Evolutionary conservation across 805 yeast species (phyloP), one percentile per base, ranked within the genome.

Genomic region (Blastobotrys muscicola): DNA sequence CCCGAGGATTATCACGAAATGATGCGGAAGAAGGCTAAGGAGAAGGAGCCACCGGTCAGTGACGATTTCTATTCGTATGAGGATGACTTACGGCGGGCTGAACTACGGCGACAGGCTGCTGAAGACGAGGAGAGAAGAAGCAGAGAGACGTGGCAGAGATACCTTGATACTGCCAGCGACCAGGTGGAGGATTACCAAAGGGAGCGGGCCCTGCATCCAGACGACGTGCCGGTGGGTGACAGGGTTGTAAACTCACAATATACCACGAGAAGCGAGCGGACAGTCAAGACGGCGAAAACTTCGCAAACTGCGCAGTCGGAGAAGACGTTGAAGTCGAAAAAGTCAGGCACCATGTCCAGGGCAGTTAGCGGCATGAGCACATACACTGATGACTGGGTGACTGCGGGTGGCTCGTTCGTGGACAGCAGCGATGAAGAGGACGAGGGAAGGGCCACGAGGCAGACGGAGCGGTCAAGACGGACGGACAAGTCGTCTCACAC

Each of bases 81-180:
- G 38, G 45, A 42, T 14, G 45, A 42, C 16, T 31, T 32, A 9
- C 11, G n/a, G 12, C 33, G 41, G 33, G 26, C 12, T n/a, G 13
- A 39, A 29, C 44, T 33, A 32, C 40, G 39, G 20, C 4, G 31
- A 23, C 6, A 20, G 29, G 45, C 29, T 9, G 34, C 31, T n/a
- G 41, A 38, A 12, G 49, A 46, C n/a, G 41, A 43, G 14, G 43
- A 41, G 20, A 16, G n/a, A 13, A 38, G 31, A 6, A 31, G 36
- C 8, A 26, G 35, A 14, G 31, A 42, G 34, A 36, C 16, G 11
- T 50, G 54, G 54, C 38, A 39, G 38, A 40, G 39, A 13, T 49
- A 39, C 20, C 46, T 50, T 35, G 46, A 49, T 35, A 37, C 43
- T 8, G 36, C 39, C 9, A 43, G 41, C 23, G 53, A 50, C 33